Base-by-base conservation (phyloP, 78 protist genomes). In the Goniomonas avonlea region DNA sequence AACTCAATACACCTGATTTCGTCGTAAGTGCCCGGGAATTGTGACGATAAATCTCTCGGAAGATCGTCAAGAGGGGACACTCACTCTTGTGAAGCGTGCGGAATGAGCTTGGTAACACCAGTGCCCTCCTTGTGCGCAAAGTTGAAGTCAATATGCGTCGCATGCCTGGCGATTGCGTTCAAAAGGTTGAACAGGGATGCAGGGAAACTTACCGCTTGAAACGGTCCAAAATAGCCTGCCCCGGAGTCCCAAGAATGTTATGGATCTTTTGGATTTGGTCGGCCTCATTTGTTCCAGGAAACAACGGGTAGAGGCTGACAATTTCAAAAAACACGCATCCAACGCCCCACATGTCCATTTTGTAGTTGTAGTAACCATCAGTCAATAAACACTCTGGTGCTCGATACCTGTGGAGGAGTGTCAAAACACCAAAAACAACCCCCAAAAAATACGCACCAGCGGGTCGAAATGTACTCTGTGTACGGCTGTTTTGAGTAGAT, bases 321-420 rank as follows among this genome's bases (percentile, higher is more conserved):
- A 87, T 48, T 45, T 79, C 83, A 50, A 83, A 83, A 25, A 76
- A 69, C 23, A 83, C 83, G 80, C 84, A 88, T 0, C 92, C 89
- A 27, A 88, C 92, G 7, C 91, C 94, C 94, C 93, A 94, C 35
- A 91, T 3, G 79, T 94, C 97, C 97, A 94, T 91, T 85, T 94
- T 89, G 85, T 81, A 82, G 29, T 34, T 74, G 85, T 94, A 94
- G 75, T 82, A 88, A 15, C 97, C 97, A 38, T 89, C 90, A n/a
- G 95, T 91, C 4, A 94, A 80, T 1, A 91, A 76, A 61, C 94
- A 91, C 87, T 94, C 97, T 0, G 97, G 96, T 1, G 90, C 86
- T 2, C 91, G 81, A 55, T 86, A 91, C 92, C 92, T 90, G 4
- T 94, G 80, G 0, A 11, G 35, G 35, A 13, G 11, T 8, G 68